Evolutionary conservation across 139 green algal genomes (phyloP).

Genomic region (Tetraselmis striata): DNA sequence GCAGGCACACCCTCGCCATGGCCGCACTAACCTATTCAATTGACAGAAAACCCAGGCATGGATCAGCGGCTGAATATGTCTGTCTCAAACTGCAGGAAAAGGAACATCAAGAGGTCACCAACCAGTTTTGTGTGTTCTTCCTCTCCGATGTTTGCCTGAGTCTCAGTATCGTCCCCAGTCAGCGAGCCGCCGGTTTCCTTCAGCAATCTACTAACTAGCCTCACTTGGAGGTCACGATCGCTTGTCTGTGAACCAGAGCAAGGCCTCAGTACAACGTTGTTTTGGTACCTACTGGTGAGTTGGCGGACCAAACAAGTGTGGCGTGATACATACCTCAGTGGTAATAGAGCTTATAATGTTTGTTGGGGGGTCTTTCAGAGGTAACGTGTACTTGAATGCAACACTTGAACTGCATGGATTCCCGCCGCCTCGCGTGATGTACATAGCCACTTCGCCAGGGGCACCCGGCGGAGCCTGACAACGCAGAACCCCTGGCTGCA

Average conservation of each 20-base stretch:
- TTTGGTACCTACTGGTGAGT: background rate
- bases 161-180: background rate
- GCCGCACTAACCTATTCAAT: background rate
- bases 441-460: background rate
- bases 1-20: background rate
- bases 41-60: background rate
- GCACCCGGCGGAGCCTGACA: background rate
- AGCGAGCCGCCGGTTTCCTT: background rate
- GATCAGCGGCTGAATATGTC: too few relatives aligned
- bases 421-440: background rate
- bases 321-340: background rate
- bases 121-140: background rate
- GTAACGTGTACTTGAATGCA: constrained; percentile 3
- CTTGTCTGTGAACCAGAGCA: background rate
- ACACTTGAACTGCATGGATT: background rate
- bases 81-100: too few relatives aligned
- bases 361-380: background rate
- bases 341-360: background rate
- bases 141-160: background rate
- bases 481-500: background rate
- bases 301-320: background rate
- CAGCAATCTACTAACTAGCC: background rate
- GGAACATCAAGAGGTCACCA: too few relatives aligned
- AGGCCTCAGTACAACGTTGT: background rate
- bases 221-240: background rate